These are phyloP conservation scores for Solanum lignicaule DNA, from an alignment of 257 asterid genomes.

Conservation along the genomic window DNA sequence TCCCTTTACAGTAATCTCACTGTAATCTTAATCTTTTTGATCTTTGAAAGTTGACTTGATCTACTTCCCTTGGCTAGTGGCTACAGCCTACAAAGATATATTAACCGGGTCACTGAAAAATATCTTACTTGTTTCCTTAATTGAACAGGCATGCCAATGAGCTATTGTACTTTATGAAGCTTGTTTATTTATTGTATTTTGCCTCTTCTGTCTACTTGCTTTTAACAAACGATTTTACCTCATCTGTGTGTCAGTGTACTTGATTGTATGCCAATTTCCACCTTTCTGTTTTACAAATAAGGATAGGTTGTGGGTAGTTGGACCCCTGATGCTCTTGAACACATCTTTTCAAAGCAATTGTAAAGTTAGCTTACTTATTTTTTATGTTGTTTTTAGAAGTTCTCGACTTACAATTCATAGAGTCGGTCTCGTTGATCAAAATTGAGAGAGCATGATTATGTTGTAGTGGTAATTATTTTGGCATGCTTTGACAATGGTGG, in stretches of 20 bases:
- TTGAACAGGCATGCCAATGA: neutral
- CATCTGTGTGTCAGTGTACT: neutral
- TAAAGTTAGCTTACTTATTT: neutral
- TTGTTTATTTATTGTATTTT: neutral
- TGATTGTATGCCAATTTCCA: neutral
- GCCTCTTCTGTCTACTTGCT: neutral
- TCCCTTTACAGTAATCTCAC: neutral
- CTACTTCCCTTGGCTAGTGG: neutral
- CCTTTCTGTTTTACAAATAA: neutral
- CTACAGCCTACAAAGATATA: neutral
- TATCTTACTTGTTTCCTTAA: neutral
- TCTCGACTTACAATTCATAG: neutral
- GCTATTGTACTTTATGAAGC: neutral
- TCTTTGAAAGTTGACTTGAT: neutral
- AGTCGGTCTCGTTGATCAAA: conserved; percentile 2
- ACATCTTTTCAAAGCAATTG: neutral
- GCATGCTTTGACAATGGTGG: conserved; percentile 42
- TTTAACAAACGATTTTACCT: neutral
- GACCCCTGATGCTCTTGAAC: neutral
- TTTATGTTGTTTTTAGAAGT: neutral
- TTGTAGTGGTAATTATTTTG: conserved; percentile 9
- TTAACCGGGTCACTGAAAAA: neutral
- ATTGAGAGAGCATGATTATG: conserved; percentile 17
- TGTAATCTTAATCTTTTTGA: neutral
- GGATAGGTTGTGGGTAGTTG: neutral